Evolutionary conservation across 495 filamentous ascomycete genomes (phyloP).

Genomic region (Chaetomidium leptoderma): DNA sequence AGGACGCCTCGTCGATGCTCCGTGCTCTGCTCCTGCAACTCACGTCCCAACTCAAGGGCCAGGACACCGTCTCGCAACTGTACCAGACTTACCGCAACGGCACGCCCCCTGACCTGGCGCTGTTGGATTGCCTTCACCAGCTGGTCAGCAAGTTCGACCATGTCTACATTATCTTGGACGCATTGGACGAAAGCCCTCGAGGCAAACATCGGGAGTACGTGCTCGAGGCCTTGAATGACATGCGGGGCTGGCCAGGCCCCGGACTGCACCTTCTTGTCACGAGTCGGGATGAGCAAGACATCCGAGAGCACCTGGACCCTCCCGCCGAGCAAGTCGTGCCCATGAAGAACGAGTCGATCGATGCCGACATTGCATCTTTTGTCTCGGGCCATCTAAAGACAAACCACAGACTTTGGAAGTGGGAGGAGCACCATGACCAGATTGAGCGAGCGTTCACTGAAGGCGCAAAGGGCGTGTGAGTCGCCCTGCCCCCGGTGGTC

Average conservation of each 20-base stretch:
- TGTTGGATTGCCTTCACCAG: neutral
- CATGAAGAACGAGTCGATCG: neutral
- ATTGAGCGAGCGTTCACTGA: constrained; percentile 2
- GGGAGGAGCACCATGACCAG: neutral
- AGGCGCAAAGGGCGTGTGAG: constrained; percentile 3
- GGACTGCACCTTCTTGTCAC: constrained; percentile 8
- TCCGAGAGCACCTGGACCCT: neutral
- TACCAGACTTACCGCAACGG: neutral
- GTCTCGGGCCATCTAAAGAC: constrained; percentile 7
- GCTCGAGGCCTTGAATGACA: neutral
- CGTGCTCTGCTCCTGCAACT: constrained; percentile 3
- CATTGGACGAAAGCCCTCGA: constrained; percentile 8
- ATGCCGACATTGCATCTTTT: constrained; percentile 15
- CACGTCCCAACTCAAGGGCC: neutral
- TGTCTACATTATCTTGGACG: constrained; percentile 7
- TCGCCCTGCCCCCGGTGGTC: neutral
- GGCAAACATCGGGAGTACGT: neutral
- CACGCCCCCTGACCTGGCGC: neutral
- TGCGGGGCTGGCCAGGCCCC: constrained; percentile 4
- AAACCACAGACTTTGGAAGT: neutral
- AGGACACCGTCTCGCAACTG: neutral
- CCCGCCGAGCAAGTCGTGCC: neutral
- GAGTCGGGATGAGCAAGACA: constrained; percentile 4
- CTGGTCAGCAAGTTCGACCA: neutral
- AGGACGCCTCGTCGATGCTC: constrained; percentile 2